Base-by-base conservation (phyloP, 192 early-diverging fungal genomes). In the Mortierella alpina region DNA sequence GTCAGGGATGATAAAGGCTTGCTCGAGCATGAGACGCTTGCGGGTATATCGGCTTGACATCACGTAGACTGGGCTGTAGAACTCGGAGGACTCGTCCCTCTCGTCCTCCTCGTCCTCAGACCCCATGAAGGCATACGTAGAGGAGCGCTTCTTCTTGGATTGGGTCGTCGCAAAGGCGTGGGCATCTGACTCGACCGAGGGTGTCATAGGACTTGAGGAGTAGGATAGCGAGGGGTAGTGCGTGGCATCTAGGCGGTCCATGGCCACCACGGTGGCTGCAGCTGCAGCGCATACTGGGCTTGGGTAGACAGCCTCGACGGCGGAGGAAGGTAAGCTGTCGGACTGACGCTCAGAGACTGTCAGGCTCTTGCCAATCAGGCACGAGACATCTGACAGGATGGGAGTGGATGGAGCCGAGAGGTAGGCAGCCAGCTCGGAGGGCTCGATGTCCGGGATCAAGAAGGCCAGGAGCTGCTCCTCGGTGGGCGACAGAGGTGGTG, bases 11-110 rank as follows among this genome's bases (percentile, higher is more conserved):
- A 72, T 64, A 54, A 79, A 79, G 45, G 76, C 63, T n/a, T 79
- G 76, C 59, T 79, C 76, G 44, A 79, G 68, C 76, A 79, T 79
- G 41, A 79, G 53, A 18, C 76, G 76, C 64, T 79, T 79, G 69
- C 76, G 76, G 53, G 76, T 66, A 72, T 79, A 55, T 42, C 76
- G 60, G 53, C 76, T 79, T 4, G 76, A 79, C 76, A 79, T 72
- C 42, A 79, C 76, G 57, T 70, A 79, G n/a, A 79, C 76, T 5
- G 68, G 69, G n/a, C 47, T 59, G n/a, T 45, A 53, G 49, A 62
- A 71, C 22, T 66, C 68, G 8, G 55, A 44, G 18, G 48, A 15
- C 6, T 61, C 64, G n/a, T 57, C 58, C 9, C 57, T 59, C 12
- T 79, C 61, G 42, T 68, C 66, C 7, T 68, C 66, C 18, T 71